These are phyloP conservation scores for Aleurites moluccanus DNA, from an alignment of 441 rosid genomes.

Conservation along the genomic window DNA sequence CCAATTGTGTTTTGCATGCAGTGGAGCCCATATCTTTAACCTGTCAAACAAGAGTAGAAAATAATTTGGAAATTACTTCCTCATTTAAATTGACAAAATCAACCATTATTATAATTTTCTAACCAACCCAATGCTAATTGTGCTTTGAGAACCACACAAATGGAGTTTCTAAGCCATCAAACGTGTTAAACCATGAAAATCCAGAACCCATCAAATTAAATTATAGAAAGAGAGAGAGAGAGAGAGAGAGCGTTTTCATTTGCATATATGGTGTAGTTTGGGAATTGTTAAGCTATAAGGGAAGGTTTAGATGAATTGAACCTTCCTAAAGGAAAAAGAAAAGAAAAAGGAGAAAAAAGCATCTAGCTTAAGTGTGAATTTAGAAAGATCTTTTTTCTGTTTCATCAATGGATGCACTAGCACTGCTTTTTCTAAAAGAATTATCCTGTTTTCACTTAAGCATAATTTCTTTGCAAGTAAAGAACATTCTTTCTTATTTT, in stretches of 20 bases:
- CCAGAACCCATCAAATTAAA: conserved; percentile 23
- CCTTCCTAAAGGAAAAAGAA: neutral
- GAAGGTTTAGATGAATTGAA: neutral
- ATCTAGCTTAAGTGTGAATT: conserved; percentile 25
- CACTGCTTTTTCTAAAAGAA: conserved; percentile 32
- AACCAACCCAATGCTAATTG: conserved; percentile 16
- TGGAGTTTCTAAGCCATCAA: conserved; percentile 21
- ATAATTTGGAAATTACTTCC: neutral
- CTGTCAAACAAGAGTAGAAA: conserved; percentile 30
- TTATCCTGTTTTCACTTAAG: conserved; percentile 2
- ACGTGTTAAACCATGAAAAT: conserved; percentile 12
- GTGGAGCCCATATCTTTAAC: conserved; percentile 32
- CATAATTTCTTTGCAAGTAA: conserved; percentile 37
- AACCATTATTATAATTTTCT: neutral
- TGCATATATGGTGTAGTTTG: neutral
- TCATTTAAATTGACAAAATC: no score
- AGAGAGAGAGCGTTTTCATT: conserved; percentile 7
- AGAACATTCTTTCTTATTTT: conserved; percentile 27
- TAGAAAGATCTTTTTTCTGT: conserved; percentile 12
- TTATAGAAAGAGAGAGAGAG: neutral
- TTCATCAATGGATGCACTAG: neutral
- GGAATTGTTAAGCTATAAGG: neutral
- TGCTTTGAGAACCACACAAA: neutral
- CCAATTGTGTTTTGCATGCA: neutral
- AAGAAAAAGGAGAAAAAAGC: neutral